Conservation (phyloP, 805 yeast genomes). For the Saccharomycopsis guyanensis region DNA sequence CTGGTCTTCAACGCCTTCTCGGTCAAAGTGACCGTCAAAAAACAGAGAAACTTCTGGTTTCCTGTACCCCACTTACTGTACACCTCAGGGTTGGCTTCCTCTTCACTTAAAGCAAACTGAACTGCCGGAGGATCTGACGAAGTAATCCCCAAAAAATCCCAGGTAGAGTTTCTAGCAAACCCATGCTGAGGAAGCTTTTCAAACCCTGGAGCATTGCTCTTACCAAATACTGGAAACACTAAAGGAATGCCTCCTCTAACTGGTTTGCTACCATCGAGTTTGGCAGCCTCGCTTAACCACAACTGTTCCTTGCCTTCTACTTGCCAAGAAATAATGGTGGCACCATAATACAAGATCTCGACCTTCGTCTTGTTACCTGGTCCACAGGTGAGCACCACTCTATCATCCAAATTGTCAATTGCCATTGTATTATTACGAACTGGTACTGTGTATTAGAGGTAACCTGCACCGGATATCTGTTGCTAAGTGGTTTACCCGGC, state of each 20-base stretch:
- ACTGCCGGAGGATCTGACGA: slow-evolving; percentile 63
- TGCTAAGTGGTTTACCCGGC: too few relatives aligned
- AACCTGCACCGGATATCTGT: too few relatives aligned
- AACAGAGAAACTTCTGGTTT: slow-evolving; percentile 65
- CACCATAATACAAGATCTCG: slow-evolving; percentile 79
- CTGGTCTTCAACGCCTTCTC: slow-evolving; percentile 53
- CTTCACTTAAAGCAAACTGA: slow-evolving; percentile 89
- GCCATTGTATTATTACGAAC: too few relatives aligned
- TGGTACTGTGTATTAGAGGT: too few relatives aligned
- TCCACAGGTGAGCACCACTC: slow-evolving; percentile 11
- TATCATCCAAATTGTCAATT: slow-evolving; percentile 2
- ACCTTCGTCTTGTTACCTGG: slow-evolving; percentile 36
- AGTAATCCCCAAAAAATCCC: slow-evolving; percentile 93
- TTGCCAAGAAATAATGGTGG: slow-evolving; percentile 81
- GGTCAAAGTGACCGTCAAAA: slow-evolving; percentile 58
- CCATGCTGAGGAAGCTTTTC: slow-evolving; percentile 88
- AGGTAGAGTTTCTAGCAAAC: slow-evolving; percentile 78
- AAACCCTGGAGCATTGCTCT: slow-evolving; percentile 49
- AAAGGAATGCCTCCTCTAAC: slow-evolving; percentile 97
- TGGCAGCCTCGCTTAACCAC: slow-evolving; percentile 74
- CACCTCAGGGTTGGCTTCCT: slow-evolving; percentile 58
- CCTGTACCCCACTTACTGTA: slow-evolving; percentile 48
- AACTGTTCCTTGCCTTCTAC: slow-evolving; percentile 67
- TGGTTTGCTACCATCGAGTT: slow-evolving; percentile 85
- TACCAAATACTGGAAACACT: slow-evolving; percentile 93